These are phyloP conservation scores for Cutaneotrichosporon curvatum DNA, from an alignment of 1,284 basidiomycete genomes.

Conservation along the genomic window DNA sequence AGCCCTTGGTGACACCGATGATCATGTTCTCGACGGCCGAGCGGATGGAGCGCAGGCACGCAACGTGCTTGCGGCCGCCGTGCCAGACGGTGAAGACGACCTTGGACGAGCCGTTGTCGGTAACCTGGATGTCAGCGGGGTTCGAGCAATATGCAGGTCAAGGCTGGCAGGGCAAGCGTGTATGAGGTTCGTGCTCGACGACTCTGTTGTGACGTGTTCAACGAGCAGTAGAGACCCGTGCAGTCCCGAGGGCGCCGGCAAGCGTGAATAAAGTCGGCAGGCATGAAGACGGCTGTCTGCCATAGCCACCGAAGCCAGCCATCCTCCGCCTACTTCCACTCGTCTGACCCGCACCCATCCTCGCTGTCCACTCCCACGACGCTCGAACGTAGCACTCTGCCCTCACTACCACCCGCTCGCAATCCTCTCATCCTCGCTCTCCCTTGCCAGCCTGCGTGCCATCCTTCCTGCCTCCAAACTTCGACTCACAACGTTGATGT, in stretches of 20 bases:
- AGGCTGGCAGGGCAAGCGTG: neutral
- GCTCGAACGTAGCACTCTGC: no score
- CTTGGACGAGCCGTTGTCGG: conserved; percentile 75
- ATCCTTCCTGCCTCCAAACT: neutral
- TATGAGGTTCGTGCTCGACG: no score
- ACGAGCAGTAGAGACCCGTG: no score
- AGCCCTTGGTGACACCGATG: conserved; percentile 94
- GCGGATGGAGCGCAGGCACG: conserved; percentile 92
- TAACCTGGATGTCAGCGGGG: conserved; percentile 1
- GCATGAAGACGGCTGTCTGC: no score
- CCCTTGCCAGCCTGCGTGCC: neutral
- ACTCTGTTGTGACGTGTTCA: no score
- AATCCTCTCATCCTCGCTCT: neutral
- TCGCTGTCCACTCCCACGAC: no score
- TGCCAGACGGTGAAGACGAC: conserved; percentile 96
- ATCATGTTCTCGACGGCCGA: conserved; percentile 96
- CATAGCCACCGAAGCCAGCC: neutral
- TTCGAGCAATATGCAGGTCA: no score
- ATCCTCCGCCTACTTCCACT: no score
- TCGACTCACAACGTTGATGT: conserved; percentile 69
- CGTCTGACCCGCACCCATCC: no score
- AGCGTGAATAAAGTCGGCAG: no score
- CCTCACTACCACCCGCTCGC: neutral
- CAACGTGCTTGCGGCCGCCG: conserved; percentile 96
- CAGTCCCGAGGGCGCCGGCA: no score